Conservation (phyloP, 495 filamentous ascomycete genomes). For the Talaromyces wortmannii region DNA sequence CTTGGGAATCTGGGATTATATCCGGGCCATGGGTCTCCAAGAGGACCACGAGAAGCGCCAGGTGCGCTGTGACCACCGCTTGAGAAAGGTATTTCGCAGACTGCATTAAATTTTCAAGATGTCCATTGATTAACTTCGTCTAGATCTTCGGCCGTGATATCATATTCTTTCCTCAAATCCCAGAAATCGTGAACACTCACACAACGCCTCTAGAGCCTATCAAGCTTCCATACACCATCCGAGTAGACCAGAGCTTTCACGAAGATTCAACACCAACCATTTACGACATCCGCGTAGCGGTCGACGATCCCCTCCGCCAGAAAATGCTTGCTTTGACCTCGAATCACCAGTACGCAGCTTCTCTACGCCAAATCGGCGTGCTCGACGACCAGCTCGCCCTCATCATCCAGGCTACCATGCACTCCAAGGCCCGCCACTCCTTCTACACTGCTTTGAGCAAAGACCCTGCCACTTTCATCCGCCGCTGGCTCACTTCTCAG, state of each 20-base stretch:
- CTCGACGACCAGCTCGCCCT: conserved; percentile 81
- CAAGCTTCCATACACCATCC: conserved; percentile 85
- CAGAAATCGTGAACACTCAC: conserved; percentile 65
- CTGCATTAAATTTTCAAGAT: neutral
- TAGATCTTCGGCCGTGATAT: conserved; percentile 74
- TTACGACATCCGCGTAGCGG: conserved; percentile 79
- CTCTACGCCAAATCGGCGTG: conserved; percentile 60
- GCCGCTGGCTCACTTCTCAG: conserved; percentile 80
- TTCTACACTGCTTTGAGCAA: conserved; percentile 70
- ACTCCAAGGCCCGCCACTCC: conserved; percentile 76
- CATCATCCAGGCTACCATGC: conserved; percentile 67
- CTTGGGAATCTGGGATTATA: conserved; percentile 93
- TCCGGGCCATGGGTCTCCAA: conserved; percentile 75
- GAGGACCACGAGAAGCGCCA: conserved; percentile 90
- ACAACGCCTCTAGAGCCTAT: conserved; percentile 75
- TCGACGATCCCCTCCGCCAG: conserved; percentile 74
- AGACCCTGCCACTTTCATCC: conserved; percentile 77
- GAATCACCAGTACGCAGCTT: conserved; percentile 41
- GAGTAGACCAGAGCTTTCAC: conserved; percentile 83
- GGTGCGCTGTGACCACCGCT: conserved; percentile 78
- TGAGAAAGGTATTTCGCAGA: conserved; percentile 56
- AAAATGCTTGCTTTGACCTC: conserved; percentile 55
- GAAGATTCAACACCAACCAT: conserved; percentile 56
- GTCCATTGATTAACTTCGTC: neutral
- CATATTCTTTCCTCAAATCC: conserved; percentile 84